Conservation (phyloP, 805 yeast species). For the Tanozyma kutaoensis region DNA sequence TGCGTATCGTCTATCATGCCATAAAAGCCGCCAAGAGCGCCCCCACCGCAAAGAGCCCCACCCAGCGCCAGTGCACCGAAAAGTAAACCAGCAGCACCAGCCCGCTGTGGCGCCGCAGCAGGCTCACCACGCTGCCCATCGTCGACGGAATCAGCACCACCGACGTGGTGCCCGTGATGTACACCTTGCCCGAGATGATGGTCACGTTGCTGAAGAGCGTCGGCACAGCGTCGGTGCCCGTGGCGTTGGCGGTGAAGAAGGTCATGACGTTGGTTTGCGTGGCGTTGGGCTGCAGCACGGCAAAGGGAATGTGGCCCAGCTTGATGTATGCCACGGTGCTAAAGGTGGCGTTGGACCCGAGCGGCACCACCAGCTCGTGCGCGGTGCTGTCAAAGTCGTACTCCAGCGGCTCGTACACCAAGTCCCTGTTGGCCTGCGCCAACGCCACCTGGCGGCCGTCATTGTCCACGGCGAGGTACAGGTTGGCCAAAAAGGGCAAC, state of each 20-base stretch:
- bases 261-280: slow-evolving; percentile 2
- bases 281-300: no score
- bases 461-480: slow-evolving; percentile 52
- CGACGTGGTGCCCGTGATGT: slow-evolving; percentile 9
- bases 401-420: neutral
- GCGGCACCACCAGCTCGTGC: no score
- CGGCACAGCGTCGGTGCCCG: slow-evolving; percentile 7
- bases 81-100: slow-evolving; percentile 1
- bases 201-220: slow-evolving; percentile 9
- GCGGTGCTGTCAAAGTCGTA: neutral
- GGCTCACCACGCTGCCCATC: slow-evolving; percentile 1
- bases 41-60: slow-evolving; percentile 1
- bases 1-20: neutral
- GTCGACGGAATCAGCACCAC: no score
- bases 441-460: slow-evolving; percentile 43
- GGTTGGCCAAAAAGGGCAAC: slow-evolving; percentile 36
- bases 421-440: slow-evolving; percentile 28
- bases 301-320: slow-evolving; percentile 40
- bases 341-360: no score
- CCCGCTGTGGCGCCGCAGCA: slow-evolving; percentile 2
- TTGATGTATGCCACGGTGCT: slow-evolving; percentile 13
- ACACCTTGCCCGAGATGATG: slow-evolving; percentile 15
- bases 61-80: slow-evolving; percentile 1
- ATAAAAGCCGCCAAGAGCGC: slow-evolving; percentile 2
- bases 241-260: slow-evolving; percentile 3